Evolutionary conservation across 1,284 basidiomycete genomes (phyloP), one percentile per base, ranked within the genome.

Genomic region (Fistulinella staudtii): DNA sequence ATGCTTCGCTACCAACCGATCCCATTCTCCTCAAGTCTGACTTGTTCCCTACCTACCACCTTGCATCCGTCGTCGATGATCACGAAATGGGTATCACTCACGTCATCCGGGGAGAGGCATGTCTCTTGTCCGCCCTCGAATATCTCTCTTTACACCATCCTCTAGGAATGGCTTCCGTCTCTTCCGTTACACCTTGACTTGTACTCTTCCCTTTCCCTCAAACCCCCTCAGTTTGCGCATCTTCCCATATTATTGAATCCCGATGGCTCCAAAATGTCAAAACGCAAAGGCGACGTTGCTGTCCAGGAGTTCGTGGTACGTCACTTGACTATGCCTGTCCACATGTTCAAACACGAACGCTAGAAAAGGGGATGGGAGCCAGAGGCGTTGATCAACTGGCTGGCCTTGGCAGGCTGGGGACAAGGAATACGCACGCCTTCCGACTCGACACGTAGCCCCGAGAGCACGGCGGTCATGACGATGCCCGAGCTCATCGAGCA

Each of bases 61-160:
- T 99, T 2, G 95, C 96, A 0, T 94, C 84, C 24, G 90, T 99
- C 0, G 90, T 96, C 0, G 96, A 99, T 53, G 96, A 99, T 66
- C 82, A 93, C 57, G 81, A 86, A 54, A 99, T 99, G 96, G 82
- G 82, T 1, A 93, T 99, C 35, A 91, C 92, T 0, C 95, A 99
- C 65, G 94, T 99, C 3, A 69, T 99, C 1, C 80, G 96, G 17
- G 96, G 96, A 33, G 95, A 98, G 74, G 92, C 86, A 47, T 40
- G 75, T 56, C 17, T 18, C 3, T 24, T 27, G 18, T 2, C 4
- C 20, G 8, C 25, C 27, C 11, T 24, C 18, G 9, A 25, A 39
- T 18, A 1, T 24, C 5, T 40, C 9, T 29, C 45, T 18, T 43
- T 45, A 24, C 13, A 5, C 15, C 15, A 21, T 37, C 33, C 18